These are phyloP conservation scores for Ascoidea asiatica DNA, from an alignment of 805 yeast species.

Conservation along the genomic window DNA sequence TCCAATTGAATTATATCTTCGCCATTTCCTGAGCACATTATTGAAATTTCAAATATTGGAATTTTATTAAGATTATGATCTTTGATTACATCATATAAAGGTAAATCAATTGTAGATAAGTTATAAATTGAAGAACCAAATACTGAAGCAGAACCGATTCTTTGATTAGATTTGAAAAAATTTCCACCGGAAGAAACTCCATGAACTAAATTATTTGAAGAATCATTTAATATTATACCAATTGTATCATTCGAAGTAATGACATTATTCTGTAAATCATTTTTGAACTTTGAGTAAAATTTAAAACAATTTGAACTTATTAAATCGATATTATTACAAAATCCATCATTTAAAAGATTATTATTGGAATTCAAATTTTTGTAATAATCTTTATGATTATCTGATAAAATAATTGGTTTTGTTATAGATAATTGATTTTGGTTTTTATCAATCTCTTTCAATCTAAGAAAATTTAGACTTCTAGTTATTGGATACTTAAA, in stretches of 20 bases:
- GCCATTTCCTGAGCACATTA: constrained; percentile 40
- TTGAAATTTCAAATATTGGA: constrained; percentile 2
- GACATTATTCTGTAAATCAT: constrained; percentile 1
- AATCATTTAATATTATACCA: constrained; percentile 21
- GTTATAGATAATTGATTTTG: constrained; percentile 2
- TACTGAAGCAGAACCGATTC: constrained; percentile 42
- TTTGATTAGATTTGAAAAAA: constrained; percentile 31
- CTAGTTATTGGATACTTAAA: constrained; percentile 7
- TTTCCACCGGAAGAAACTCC: constrained; percentile 44
- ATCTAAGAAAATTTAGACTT: constrained; percentile 3
- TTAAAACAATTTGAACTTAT: constrained; percentile 13
- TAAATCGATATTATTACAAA: constrained; percentile 24
- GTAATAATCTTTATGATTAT: constrained; percentile 3
- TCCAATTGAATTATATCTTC: constrained; percentile 36
- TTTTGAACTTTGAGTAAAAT: neutral
- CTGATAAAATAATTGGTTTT: constrained; percentile 5
- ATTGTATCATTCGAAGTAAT: constrained; percentile 34
- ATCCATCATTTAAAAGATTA: constrained; percentile 4
- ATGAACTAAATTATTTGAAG: constrained; percentile 9
- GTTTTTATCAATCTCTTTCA: constrained; percentile 1
- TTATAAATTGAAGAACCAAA: constrained; percentile 30
- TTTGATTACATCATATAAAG: constrained; percentile 17
- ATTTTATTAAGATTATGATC: neutral
- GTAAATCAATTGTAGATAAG: constrained; percentile 10
- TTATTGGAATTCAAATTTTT: constrained; percentile 15